Evolutionary conservation across 1,139 yeast species (phyloP).

Genomic region (Hemisphaericaspora xylofermentans): DNA sequence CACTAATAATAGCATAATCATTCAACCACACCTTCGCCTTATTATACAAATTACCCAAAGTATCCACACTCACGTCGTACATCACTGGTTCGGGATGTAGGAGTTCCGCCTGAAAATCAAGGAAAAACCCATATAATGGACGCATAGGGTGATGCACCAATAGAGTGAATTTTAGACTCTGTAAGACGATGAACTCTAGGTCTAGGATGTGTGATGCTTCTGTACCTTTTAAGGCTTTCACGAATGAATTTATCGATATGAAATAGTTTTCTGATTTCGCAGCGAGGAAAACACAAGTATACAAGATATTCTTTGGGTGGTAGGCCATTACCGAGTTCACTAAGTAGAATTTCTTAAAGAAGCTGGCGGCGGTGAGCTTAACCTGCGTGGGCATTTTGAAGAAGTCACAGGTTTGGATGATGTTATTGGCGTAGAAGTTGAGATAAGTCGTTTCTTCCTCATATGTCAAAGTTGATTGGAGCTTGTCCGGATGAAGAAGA

Average conservation of each 20-base stretch:
- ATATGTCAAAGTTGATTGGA: slow-evolving; percentile 49
- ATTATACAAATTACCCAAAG: slow-evolving; percentile 61
- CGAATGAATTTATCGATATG: slow-evolving; percentile 80
- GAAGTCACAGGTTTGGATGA: slow-evolving; percentile 52
- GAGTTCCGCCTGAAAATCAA: slow-evolving; percentile 75
- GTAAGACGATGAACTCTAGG: slow-evolving; percentile 74
- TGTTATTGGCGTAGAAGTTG: slow-evolving; percentile 68
- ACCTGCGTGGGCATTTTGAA: slow-evolving; percentile 51
- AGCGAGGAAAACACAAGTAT: slow-evolving; percentile 86
- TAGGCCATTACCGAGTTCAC: slow-evolving; percentile 78
- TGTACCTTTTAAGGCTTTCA: slow-evolving; percentile 65
- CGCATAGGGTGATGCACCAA: slow-evolving; percentile 85
- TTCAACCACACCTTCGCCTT: slow-evolving; percentile 63
- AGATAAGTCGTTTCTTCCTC: slow-evolving; percentile 74
- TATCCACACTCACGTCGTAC: slow-evolving; percentile 41
- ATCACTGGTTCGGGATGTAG: slow-evolving; percentile 35
- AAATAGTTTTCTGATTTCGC: slow-evolving; percentile 91
- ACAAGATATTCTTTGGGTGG: slow-evolving; percentile 80
- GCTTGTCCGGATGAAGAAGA: slow-evolving; percentile 24
- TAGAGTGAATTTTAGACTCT: slow-evolving; percentile 73
- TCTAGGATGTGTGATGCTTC: slow-evolving; percentile 67
- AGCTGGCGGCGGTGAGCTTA: slow-evolving; percentile 81
- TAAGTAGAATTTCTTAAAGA: slow-evolving; percentile 78
- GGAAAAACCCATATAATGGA: slow-evolving; percentile 87
- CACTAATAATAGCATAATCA: slow-evolving; percentile 65